Base-by-base conservation (phyloP, 331 rosid species). In the Telfairia occidentalis region DNA sequence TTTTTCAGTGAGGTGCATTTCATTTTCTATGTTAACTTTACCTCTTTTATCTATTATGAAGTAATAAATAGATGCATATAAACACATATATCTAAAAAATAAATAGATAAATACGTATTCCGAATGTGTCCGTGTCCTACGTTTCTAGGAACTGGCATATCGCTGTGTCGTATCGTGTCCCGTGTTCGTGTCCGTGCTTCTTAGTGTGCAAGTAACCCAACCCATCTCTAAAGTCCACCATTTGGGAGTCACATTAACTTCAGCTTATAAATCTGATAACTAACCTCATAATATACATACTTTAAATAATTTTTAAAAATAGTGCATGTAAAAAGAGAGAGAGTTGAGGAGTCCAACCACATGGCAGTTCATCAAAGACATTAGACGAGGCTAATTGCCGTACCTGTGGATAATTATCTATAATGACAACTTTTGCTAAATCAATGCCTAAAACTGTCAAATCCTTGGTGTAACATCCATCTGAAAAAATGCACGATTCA, bases 331-430 rank as follows among this genome's bases (percentile, higher is more conserved):
- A 7, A 54, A 67, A 65, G 10, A 43, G 46, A 77, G 30, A 57
- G 21, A 28, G 19, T 77, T 52, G 57, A 43, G 9, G 64, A 28
- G 77, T 30, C 54, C 42, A 78, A 43, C 55, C 11, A 69, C 37
- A 45, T 21, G 80, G 71, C 64, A 29, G 73, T 78, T 75, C 76
- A 58, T 48, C 59, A 29, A 46, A 81, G 46, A n/a, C n/a, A n/a
- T n/a, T n/a, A n/a, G n/a, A 45, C 13, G 55, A 46, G 3, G 69
- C 38, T 19, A 72, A 65, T 50, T 73, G 54, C 43, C 61, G 30
- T 88, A 95, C 97, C 99, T 95, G 99, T 78, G 99, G 99, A 78
- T 96, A 87, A 86, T 95, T 95, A 83, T 95, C 99, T 83, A 95
- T 77, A 78, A 95, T 95, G 73, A 82, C 97, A 79, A 95, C 92